Base-by-base conservation (phyloP, 352 stramenopile species). In the Pythium folliculosum region DNA sequence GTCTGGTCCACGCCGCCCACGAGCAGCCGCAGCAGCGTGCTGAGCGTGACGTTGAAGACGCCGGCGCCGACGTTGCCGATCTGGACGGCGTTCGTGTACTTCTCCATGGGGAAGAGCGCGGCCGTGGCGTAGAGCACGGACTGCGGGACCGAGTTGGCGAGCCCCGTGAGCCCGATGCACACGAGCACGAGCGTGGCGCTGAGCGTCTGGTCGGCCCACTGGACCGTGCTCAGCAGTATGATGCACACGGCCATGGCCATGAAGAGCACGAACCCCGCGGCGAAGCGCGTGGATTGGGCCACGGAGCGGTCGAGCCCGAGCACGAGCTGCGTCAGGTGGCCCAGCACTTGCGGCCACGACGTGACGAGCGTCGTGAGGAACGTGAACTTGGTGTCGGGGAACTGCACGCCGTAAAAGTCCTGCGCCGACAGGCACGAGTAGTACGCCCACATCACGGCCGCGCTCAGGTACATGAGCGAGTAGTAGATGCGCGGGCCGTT, bases 361-460 rank as follows among this genome's bases (percentile, higher is more conserved):
- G 77, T 85, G 22, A 67, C 67, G 10, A 88, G 62, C 54, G 79
- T 91, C 14, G 81, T 91, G 12, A 92, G 69, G 73, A 91, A 91
- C 17, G 79, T 79, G 58, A 92, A 92, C 43, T 81, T 60, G 48
- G 89, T 73, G 22, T 80, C 56, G 1, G 82, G 72, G 66, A 90
- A 92, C 53, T 77, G 52, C 12, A 72, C 56, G 25, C 56, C 61
- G 66, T 91, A 90, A 54, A 86, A 92, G 57, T 89, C 75, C 23
- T 91, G 80, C 0, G 80, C 80, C 51, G 80, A 90, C 45, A 92
- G 67, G 53, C 82, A 92, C 71, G 80, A 90, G 65, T 89, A 89
- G 73, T 86, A 91, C 19, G 80, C 78, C 82, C 84, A 92, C 27
- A 92, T 71, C 32, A 90, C 81, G 2, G 84, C 83, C 22, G 72